Conservation (phyloP, 257 asterid genomes). For the Nicotiana benthamiana region DNA sequence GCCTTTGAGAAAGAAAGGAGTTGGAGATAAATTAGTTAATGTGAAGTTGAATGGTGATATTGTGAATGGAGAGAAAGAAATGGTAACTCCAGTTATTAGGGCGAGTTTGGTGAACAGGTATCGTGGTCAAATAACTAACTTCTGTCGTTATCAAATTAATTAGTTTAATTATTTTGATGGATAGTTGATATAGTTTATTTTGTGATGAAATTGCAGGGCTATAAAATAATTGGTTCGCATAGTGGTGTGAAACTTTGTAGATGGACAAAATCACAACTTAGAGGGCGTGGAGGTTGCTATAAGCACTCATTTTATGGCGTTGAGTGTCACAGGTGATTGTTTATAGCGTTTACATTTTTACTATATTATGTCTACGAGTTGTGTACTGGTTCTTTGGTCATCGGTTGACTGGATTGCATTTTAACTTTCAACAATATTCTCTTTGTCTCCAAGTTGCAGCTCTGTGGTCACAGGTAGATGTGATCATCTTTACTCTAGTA, state of each 20-base stretch:
- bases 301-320: constrained; percentile 96
- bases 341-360: constrained; percentile 14
- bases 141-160: neutral
- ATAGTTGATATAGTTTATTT: neutral
- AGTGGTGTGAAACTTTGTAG: constrained; percentile 97
- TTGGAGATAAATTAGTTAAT: constrained; percentile 35
- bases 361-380: constrained; percentile 3
- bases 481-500: too few relatives aligned
- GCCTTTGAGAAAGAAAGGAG: constrained; percentile 54
- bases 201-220: constrained; percentile 43
- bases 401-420: neutral
- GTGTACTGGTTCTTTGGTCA: neutral
- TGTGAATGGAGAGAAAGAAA: constrained; percentile 66
- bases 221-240: constrained; percentile 91
- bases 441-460: neutral
- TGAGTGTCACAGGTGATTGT: constrained; percentile 81
- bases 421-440: neutral
- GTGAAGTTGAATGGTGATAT: constrained; percentile 49
- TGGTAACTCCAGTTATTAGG: constrained; percentile 83
- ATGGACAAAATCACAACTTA: constrained; percentile 97
- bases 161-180: neutral
- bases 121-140: neutral
- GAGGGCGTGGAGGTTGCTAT: constrained; percentile 99
- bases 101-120: constrained; percentile 93
- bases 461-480: neutral